Conservation (phyloP, 768 basidiomycete genomes). For the Dacryopinax spathularia region DNA sequence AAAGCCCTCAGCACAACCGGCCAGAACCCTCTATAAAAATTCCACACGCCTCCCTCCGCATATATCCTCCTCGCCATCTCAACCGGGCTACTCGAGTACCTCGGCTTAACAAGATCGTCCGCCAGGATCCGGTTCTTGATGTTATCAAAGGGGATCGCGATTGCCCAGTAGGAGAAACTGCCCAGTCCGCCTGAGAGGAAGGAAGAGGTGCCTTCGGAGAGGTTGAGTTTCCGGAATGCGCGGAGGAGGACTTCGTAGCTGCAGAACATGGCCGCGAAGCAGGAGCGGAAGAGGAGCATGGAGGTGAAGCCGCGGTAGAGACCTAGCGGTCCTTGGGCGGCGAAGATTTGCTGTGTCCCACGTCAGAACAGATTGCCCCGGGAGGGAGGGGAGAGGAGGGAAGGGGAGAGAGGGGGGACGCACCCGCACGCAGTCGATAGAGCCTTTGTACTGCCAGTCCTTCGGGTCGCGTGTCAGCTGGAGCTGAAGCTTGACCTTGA, state of each 20-base stretch:
- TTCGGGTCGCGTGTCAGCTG: constrained; percentile 42
- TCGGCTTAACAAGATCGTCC: constrained; percentile 26
- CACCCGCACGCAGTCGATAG: constrained; percentile 36
- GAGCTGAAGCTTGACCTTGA: constrained; percentile 66
- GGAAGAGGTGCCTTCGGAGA: constrained; percentile 46
- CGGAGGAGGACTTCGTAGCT: constrained; percentile 39
- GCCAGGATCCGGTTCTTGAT: constrained; percentile 71
- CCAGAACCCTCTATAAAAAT: constrained; percentile 52
- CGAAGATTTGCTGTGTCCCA: constrained; percentile 46
- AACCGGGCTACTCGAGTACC: constrained; percentile 7
- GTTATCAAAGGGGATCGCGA: constrained; percentile 64
- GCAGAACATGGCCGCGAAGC: constrained; percentile 70
- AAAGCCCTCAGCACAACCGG: constrained; percentile 60
- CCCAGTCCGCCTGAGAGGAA: constrained; percentile 52
- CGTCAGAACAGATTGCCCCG: constrained; percentile 17
- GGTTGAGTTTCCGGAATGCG: constrained; percentile 24
- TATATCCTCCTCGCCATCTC: constrained; percentile 41
- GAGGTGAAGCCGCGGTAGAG: constrained; percentile 66
- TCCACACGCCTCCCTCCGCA: constrained; percentile 36
- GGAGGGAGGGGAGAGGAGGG: constrained; percentile 14
- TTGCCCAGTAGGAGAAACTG: constrained; percentile 50
- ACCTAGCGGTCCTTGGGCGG: constrained; percentile 45
- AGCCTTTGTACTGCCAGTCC: constrained; percentile 44
- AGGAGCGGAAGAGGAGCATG: constrained; percentile 54
- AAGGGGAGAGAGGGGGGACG: background rate